Evolutionary conservation across 2,329 filamentous ascomycete genomes (phyloP).

Genomic region (Aureobasidium sp.): DNA sequence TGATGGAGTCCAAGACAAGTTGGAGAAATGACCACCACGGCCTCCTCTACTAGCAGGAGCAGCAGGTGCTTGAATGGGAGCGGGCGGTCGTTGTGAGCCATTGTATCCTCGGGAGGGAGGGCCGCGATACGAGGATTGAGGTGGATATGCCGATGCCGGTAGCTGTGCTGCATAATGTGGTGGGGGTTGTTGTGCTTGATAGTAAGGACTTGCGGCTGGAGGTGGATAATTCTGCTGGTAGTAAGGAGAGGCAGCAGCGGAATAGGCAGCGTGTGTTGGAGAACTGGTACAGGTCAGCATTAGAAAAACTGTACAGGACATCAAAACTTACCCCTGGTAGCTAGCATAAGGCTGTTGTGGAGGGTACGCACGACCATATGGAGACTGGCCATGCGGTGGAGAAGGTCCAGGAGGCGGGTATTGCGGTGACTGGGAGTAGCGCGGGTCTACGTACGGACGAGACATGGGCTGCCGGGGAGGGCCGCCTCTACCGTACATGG

Average conservation of each 20-base stretch:
- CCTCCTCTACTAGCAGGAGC: constrained; percentile 41
- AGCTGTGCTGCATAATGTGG: constrained; percentile 23
- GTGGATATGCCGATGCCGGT: background rate
- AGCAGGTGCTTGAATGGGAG: constrained; percentile 38
- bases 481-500: constrained; percentile 18
- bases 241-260: constrained; percentile 48
- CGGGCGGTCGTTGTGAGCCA: constrained; percentile 38
- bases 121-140: constrained; percentile 33
- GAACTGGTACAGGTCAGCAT: constrained; percentile 31
- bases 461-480: constrained; percentile 14
- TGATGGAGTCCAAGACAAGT: constrained; percentile 60
- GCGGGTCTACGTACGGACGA: constrained; percentile 14
- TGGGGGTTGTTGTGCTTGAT: constrained; percentile 25
- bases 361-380: constrained; percentile 49
- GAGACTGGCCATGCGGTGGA: constrained; percentile 51
- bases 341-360: constrained; percentile 39
- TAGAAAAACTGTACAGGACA: background rate
- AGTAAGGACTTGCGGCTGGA: constrained; percentile 15
- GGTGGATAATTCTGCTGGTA: constrained; percentile 32
- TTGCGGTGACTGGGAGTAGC: constrained; percentile 51
- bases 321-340: constrained; percentile 45
- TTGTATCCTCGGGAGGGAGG: constrained; percentile 28
- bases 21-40: constrained; percentile 52
- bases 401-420: constrained; percentile 27
- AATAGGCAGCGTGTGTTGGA: constrained; percentile 47